Conservation (phyloP, 306 rosid genomes). For the Fagus sylvatica region DNA sequence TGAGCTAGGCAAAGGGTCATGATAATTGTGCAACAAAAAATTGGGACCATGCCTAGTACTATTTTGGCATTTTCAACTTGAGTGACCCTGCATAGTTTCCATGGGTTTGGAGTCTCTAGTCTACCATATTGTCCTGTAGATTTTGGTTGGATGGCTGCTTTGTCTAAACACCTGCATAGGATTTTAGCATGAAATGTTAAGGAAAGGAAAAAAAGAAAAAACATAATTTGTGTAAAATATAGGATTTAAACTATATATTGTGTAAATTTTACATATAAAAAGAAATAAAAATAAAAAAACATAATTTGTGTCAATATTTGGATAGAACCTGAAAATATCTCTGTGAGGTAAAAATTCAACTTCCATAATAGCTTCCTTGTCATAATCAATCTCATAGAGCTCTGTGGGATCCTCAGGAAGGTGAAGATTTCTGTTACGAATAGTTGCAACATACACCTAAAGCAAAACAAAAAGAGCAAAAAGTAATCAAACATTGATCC, state of each 20-base stretch:
- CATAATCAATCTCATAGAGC: slow-evolving; percentile 65
- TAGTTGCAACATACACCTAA: slow-evolving; percentile 84
- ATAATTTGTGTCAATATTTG: neutral
- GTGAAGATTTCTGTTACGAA: slow-evolving; percentile 66
- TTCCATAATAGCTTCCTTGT: slow-evolving; percentile 61
- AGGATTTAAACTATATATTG: neutral
- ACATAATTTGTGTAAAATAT: neutral
- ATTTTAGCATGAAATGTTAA: neutral
- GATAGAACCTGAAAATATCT: slow-evolving; percentile 51
- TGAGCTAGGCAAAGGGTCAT: slow-evolving; percentile 98
- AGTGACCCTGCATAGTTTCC: slow-evolving; percentile 84
- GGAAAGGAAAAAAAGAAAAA: neutral
- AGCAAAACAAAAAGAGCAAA: slow-evolving; percentile 5
- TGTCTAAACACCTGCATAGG: slow-evolving; percentile 72
- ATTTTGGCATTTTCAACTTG: slow-evolving; percentile 94
- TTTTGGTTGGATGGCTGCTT: slow-evolving; percentile 63
- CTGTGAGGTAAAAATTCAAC: slow-evolving; percentile 76
- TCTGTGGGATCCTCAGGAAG: slow-evolving; percentile 66
- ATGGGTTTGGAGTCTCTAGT: slow-evolving; percentile 44
- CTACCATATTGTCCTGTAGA: slow-evolving; percentile 25
- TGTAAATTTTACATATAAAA: neutral
- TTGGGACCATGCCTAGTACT: slow-evolving; percentile 65
- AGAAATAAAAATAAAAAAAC: too few species aligned
- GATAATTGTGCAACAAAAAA: slow-evolving; percentile 80
- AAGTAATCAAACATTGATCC: slow-evolving; percentile 1